Percentiles rank a stretch among this genome's conserved stretches.
phyloP scores from a whole-genome alignment of 768 basidiomycete species.

The Tricholoma hemisulphureum region DNA sequence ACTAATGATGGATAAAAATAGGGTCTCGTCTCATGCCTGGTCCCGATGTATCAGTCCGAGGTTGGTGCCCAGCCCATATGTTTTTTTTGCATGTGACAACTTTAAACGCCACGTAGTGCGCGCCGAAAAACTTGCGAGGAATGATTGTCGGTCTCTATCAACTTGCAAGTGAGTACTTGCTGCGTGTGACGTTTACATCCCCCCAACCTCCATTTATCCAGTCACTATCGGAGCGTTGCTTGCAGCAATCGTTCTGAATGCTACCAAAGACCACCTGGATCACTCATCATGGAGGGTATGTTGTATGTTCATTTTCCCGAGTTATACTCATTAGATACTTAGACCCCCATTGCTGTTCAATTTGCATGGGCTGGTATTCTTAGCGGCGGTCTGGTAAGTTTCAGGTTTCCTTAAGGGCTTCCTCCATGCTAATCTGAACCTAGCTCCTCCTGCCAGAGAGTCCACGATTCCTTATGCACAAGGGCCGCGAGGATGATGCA shows the following conservation, averaged over 20 bases:
- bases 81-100: not conserved
- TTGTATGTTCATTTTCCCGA: no score
- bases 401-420: not conserved
- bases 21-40: conserved; percentile 68
- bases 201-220: conserved; percentile 47
- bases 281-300: conserved; percentile 46
- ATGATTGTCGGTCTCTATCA: conserved; percentile 50
- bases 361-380: conserved; percentile 80
- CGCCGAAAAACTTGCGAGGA: conserved; percentile 79
- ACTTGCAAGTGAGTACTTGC: conserved; percentile 21
- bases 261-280: conserved; percentile 50
- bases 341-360: conserved; percentile 64
- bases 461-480: conserved; percentile 77
- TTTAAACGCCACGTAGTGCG: conserved; percentile 25
- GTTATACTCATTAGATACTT: not conserved
- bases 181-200: not conserved
- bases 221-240: conserved; percentile 77
- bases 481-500: conserved; percentile 59
- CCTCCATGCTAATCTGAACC: not conserved
- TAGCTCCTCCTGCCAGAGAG: conserved; percentile 36
- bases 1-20: not conserved
- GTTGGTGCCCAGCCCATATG: conserved; percentile 22
- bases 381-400: conserved; percentile 53
- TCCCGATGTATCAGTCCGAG: conserved; percentile 53
- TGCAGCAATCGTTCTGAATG: conserved; percentile 66